Percentiles rank a stretch among this genome's conserved stretches.
These are phyloP conservation scores for Flueggea neowawraea DNA, from an alignment of 441 rosid species.

Conservation along the genomic window DNA sequence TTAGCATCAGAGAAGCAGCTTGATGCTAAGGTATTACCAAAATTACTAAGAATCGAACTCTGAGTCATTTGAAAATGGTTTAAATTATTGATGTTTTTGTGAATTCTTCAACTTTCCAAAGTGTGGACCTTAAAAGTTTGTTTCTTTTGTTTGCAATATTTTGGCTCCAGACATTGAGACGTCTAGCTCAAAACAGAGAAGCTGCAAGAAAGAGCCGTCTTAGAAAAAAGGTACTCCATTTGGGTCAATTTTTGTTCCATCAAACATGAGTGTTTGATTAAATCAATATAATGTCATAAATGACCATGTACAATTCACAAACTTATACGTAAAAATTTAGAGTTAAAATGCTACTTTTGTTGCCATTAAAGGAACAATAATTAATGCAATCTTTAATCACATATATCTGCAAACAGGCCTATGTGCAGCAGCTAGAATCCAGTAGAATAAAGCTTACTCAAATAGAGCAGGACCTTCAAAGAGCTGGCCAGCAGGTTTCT, in stretches of 20 bases:
- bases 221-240: constrained; percentile 68
- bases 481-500: constrained; percentile 82
- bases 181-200: constrained; percentile 99
- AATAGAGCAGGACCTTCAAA: constrained; percentile 92
- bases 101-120: neutral
- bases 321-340: too few relatives aligned
- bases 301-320: neutral
- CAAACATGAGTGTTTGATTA: neutral
- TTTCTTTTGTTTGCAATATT: neutral
- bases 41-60: neutral
- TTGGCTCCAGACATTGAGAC: constrained; percentile 76
- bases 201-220: constrained; percentile 99
- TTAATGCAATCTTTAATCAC: neutral
- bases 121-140: neutral
- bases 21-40: constrained; percentile 77
- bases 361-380: neutral
- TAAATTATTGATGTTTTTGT: too few relatives aligned
- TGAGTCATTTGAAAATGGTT: neutral
- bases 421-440: constrained; percentile 95
- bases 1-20: constrained; percentile 77
- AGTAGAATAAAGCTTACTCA: constrained; percentile 91
- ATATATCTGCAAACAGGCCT: constrained; percentile 49
- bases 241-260: constrained; percentile 11
- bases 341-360: neutral
- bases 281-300: neutral